A percentile compares a stretch with the other conserved stretches of the same genome.
phyloP scores from a whole-genome alignment of 306 rosid genomes.

The Gynostemma pentaphyllum region DNA sequence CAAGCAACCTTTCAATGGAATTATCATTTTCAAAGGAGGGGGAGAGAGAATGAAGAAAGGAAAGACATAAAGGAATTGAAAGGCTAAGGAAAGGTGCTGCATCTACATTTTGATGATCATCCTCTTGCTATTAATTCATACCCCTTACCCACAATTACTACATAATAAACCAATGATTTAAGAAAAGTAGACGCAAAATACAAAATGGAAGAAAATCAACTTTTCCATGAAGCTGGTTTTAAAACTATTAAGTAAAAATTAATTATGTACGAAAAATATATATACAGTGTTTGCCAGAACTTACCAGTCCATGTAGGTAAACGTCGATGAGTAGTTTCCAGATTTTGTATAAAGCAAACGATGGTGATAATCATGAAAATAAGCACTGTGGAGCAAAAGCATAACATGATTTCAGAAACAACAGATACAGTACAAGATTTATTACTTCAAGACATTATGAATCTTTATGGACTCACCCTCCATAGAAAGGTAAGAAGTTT shows the following conservation, averaged over 20 bases:
- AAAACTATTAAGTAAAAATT: neutral
- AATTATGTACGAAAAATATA: neutral
- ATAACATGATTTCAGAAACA: constrained; percentile 13
- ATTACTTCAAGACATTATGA: neutral
- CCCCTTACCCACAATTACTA: neutral
- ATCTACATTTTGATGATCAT: neutral
- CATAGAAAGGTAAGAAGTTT: constrained; percentile 81
- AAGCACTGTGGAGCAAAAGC: constrained; percentile 43
- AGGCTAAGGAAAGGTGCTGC: neutral
- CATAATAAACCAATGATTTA: neutral
- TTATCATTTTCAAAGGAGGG: neutral
- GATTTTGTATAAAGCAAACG: constrained; percentile 91
- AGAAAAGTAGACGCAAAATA: neutral
- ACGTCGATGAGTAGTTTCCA: constrained; percentile 95
- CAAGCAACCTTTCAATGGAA: no score
- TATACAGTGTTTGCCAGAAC: constrained; percentile 5
- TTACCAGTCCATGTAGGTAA: constrained; percentile 87
- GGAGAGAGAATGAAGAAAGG: neutral
- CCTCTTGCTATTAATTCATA: neutral
- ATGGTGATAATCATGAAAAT: constrained; percentile 96
- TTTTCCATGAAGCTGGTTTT: neutral
- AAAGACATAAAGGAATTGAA: no score
- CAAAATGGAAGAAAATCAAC: neutral
- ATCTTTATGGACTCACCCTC: constrained; percentile 53
- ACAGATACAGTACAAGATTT: constrained; percentile 1